Percentiles rank a stretch among this genome's conserved stretches.
These are phyloP conservation scores for Termitomyces sp. DNA, from an alignment of 768 basidiomycete genomes.

Conservation along the genomic window DNA sequence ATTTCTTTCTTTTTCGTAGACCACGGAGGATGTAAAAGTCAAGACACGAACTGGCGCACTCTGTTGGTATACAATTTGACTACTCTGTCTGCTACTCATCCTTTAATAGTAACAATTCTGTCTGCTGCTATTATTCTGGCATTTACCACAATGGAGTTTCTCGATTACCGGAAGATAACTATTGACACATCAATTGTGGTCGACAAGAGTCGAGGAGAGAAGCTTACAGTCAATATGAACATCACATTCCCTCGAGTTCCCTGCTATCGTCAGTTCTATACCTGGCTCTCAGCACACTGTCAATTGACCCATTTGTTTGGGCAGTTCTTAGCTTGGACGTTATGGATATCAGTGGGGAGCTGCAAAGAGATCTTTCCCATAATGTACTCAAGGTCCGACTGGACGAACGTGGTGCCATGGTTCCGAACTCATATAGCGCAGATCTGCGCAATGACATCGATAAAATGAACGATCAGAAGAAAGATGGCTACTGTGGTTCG, in stretches of 20 bases:
- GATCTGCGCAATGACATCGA: constrained; percentile 88
- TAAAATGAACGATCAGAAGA: constrained; percentile 57
- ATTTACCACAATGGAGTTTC: constrained; percentile 89
- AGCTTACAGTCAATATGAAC: constrained; percentile 85
- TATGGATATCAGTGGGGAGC: constrained; percentile 97
- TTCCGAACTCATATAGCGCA: constrained; percentile 47
- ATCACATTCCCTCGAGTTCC: constrained; percentile 95
- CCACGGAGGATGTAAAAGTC: constrained; percentile 98
- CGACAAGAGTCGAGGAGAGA: constrained; percentile 93
- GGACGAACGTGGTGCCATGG: constrained; percentile 46
- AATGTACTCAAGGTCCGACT: constrained; percentile 84
- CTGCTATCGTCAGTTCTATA: constrained; percentile 77
- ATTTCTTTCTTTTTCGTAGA: constrained; percentile 42
- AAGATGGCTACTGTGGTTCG: constrained; percentile 80
- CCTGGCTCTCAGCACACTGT: background rate
- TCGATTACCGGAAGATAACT: constrained; percentile 87
- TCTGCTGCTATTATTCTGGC: constrained; percentile 89
- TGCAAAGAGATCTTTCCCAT: constrained; percentile 86
- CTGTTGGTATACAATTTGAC: constrained; percentile 42
- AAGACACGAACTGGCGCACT: constrained; percentile 93
- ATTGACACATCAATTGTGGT: constrained; percentile 92
- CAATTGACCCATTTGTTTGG: background rate
- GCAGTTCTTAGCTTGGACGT: constrained; percentile 93
- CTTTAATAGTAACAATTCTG: constrained; percentile 74
- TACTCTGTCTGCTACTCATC: constrained; percentile 1